Evolutionary conservation across 2,329 filamentous ascomycete genomes (phyloP).

Genomic region (Xylaria arbuscula): DNA sequence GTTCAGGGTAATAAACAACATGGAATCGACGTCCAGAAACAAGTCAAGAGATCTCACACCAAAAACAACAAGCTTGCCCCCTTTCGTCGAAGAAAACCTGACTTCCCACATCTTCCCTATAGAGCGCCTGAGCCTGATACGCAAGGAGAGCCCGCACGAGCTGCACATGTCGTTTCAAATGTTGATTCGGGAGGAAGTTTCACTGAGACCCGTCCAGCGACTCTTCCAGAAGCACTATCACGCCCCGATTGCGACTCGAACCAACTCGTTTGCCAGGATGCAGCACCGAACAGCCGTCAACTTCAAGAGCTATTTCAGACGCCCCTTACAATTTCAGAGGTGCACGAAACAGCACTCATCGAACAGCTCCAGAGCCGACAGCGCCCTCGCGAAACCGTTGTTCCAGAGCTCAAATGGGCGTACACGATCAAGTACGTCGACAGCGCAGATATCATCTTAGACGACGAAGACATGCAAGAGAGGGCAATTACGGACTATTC

Average conservation of each 20-base stretch:
- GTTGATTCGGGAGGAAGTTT: slow-evolving; percentile 1
- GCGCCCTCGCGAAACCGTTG: slow-evolving; percentile 14
- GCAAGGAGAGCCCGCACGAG: not conserved
- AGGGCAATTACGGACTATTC: slow-evolving; percentile 1
- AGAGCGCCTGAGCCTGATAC: not conserved
- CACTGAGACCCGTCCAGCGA: not conserved
- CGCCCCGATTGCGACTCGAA: not conserved
- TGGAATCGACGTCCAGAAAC: not conserved
- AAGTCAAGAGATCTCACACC: not conserved
- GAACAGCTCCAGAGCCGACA: slow-evolving; percentile 5
- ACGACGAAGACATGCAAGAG: slow-evolving; percentile 14
- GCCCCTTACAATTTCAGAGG: not conserved
- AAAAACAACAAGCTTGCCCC: slow-evolving; percentile 15
- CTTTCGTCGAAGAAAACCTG: slow-evolving; percentile 4
- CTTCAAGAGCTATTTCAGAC: not conserved
- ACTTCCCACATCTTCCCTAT: not conserved
- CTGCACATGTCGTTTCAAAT: not conserved
- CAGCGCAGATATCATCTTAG: slow-evolving; percentile 7
- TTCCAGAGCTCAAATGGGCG: slow-evolving; percentile 23
- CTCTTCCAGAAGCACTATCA: not conserved
- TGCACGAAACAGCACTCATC: not conserved
- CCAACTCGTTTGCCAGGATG: not conserved
- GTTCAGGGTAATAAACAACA: no score
- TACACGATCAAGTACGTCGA: slow-evolving; percentile 31
- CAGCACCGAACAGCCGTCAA: not conserved